Percentiles rank a stretch among this genome's conserved stretches.
These are phyloP conservation scores for Penicillium mononematosum DNA, from an alignment of 495 filamentous ascomycete species.

Conservation along the genomic window DNA sequence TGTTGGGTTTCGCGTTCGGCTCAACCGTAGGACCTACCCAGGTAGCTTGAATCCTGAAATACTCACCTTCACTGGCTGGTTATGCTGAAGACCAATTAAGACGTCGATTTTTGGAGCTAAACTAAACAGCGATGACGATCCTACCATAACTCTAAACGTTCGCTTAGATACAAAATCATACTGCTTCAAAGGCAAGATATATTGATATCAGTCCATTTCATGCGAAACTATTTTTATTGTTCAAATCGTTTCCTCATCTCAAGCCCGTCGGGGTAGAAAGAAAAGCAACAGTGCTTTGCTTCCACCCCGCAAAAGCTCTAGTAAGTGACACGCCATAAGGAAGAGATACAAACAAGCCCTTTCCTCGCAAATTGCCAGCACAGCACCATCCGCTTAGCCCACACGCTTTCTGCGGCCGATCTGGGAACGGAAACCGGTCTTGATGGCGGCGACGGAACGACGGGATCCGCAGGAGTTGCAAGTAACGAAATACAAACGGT, in stretches of 20 bases:
- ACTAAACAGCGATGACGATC: background rate
- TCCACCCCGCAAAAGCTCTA: conserved; percentile 16
- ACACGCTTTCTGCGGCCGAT: conserved; percentile 86
- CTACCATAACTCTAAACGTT: background rate
- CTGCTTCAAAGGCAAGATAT: background rate
- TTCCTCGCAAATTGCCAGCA: conserved; percentile 20
- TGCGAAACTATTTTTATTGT: conserved; percentile 24
- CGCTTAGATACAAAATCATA: background rate
- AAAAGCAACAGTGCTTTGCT: conserved; percentile 14
- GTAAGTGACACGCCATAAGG: conserved; percentile 26
- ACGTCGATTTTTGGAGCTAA: too few relatives aligned
- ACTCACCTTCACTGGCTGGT: too few relatives aligned
- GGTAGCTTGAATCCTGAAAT: too few relatives aligned
- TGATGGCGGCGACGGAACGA: conserved; percentile 93
- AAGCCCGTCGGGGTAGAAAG: conserved; percentile 11
- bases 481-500: conserved; percentile 83
- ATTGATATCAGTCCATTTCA: conserved; percentile 26
- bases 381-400: conserved; percentile 32
- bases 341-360: conserved; percentile 27
- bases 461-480: conserved; percentile 88
- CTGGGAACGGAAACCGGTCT: conserved; percentile 98
- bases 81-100: too few relatives aligned
- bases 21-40: too few relatives aligned
- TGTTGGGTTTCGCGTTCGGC: too few relatives aligned
- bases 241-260: conserved; percentile 27